Conservation (phyloP, 2,329 filamentous ascomycete species). For the Byssothecium circinans region DNA sequence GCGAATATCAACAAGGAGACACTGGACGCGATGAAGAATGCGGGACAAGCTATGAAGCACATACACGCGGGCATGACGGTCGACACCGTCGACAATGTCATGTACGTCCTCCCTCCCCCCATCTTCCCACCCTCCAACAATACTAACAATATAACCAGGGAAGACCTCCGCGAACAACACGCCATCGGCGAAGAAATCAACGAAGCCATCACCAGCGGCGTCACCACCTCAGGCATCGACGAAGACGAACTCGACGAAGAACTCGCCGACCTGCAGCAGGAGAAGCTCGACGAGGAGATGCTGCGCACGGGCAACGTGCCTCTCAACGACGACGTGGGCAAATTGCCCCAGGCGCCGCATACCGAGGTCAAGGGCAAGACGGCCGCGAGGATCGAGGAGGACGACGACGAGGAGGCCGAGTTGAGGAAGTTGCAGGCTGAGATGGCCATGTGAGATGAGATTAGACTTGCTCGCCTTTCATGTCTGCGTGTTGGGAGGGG, state of each 20-base stretch:
- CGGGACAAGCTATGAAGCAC: slow-evolving; percentile 84
- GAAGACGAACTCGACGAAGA: slow-evolving; percentile 85
- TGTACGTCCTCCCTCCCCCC: slow-evolving; percentile 63
- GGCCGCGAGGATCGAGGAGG: slow-evolving; percentile 60
- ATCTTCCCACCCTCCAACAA: slow-evolving; percentile 6
- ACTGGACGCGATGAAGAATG: slow-evolving; percentile 88
- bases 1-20: slow-evolving; percentile 99
- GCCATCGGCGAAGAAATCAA: slow-evolving; percentile 91
- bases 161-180: slow-evolving; percentile 87
- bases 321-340: slow-evolving; percentile 73
- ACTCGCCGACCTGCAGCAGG: slow-evolving; percentile 84
- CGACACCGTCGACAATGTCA: slow-evolving; percentile 92
- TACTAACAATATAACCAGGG: slow-evolving; percentile 58
- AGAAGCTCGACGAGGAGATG: slow-evolving; percentile 92
- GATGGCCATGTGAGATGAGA: slow-evolving; percentile 86
- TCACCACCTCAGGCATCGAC: slow-evolving; percentile 72
- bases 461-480: too few relatives aligned
- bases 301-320: slow-evolving; percentile 84
- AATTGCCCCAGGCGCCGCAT: slow-evolving; percentile 73
- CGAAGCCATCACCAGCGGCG: slow-evolving; percentile 74
- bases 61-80: slow-evolving; percentile 91
- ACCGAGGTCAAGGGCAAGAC: slow-evolving; percentile 55
- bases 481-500: too few relatives aligned
- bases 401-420: slow-evolving; percentile 96
- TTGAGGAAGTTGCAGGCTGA: slow-evolving; percentile 90